Evolutionary conservation across 495 filamentous ascomycete genomes (phyloP).

Genomic region (Penicillium malachiteum): DNA sequence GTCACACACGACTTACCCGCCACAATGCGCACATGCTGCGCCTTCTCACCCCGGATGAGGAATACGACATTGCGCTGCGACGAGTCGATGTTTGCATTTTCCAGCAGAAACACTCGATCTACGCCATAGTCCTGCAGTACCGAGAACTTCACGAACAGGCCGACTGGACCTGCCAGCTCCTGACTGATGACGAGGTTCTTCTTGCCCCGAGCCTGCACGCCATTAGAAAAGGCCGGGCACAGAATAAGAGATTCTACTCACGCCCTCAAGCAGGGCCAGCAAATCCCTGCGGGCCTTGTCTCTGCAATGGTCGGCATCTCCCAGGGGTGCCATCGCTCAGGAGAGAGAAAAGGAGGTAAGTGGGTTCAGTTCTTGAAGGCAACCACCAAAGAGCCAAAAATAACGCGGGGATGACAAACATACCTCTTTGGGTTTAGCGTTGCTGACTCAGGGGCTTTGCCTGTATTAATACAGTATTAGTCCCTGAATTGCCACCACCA

Average conservation of each 20-base stretch:
- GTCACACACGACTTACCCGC: constrained; percentile 65
- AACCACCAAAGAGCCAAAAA: constrained; percentile 22
- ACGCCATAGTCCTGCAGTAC: constrained; percentile 90
- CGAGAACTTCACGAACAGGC: constrained; percentile 91
- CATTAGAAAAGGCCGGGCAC: constrained; percentile 18
- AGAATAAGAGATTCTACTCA: constrained; percentile 59
- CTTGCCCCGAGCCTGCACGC: constrained; percentile 84
- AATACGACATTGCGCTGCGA: constrained; percentile 96
- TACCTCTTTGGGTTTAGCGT: constrained; percentile 18
- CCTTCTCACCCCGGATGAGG: constrained; percentile 83
- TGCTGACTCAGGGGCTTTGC: constrained; percentile 6
- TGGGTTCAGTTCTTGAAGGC: constrained; percentile 20
- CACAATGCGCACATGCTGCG: constrained; percentile 74
- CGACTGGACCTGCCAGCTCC: constrained; percentile 82
- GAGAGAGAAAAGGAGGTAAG: constrained; percentile 1
- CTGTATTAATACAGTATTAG: constrained; percentile 19
- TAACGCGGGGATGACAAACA: constrained; percentile 16
- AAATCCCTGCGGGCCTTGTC: constrained; percentile 84
- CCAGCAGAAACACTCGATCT: constrained; percentile 91
- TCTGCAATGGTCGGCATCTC: constrained; percentile 77
- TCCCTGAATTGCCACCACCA: neutral
- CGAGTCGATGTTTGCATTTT: constrained; percentile 89
- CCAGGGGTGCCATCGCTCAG: constrained; percentile 60
- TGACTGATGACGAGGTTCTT: constrained; percentile 96
- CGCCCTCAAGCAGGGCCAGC: constrained; percentile 82